Evolutionary conservation across 2,329 filamentous ascomycete genomes (phyloP).

Genomic region (Scytalidium sp.): DNA sequence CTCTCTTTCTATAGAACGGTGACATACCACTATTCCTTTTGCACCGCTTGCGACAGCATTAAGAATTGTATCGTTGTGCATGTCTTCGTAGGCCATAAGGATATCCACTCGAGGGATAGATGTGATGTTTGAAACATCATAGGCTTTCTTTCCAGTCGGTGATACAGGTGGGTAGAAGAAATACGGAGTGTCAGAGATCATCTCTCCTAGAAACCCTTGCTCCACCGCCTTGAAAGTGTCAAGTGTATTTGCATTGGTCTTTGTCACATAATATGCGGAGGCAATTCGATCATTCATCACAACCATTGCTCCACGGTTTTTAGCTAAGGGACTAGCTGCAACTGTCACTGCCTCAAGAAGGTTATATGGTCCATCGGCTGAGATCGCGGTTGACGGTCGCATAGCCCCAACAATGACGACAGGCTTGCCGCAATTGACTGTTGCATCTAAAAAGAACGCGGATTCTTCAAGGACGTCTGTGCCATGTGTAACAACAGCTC

Average conservation of each 20-base stretch:
- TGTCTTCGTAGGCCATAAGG: conserved; percentile 52
- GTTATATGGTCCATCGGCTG: conserved; percentile 62
- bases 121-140: conserved; percentile 33
- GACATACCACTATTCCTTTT: conserved; percentile 44
- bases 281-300: conserved; percentile 61
- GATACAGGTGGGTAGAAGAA: conserved; percentile 55
- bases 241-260: conserved; percentile 60
- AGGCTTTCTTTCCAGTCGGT: conserved; percentile 44
- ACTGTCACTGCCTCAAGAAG: conserved; percentile 58
- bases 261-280: conserved; percentile 55
- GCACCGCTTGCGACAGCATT: conserved; percentile 48
- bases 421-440: conserved; percentile 54
- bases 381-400: conserved; percentile 59
- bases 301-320: conserved; percentile 54
- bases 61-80: conserved; percentile 43
- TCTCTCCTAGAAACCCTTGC: conserved; percentile 53
- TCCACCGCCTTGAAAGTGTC: conserved; percentile 61
- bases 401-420: conserved; percentile 60
- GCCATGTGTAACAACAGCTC: conserved; percentile 60
- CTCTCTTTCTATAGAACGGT: not conserved
- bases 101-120: conserved; percentile 53
- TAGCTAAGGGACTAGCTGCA: conserved; percentile 43
- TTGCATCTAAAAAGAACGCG: conserved; percentile 60
- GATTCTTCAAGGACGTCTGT: conserved; percentile 65
- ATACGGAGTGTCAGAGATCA: conserved; percentile 55